These are phyloP conservation scores for Backusella tarrabulga DNA, from an alignment of 192 early-diverging fungal species.

Conservation along the genomic window DNA sequence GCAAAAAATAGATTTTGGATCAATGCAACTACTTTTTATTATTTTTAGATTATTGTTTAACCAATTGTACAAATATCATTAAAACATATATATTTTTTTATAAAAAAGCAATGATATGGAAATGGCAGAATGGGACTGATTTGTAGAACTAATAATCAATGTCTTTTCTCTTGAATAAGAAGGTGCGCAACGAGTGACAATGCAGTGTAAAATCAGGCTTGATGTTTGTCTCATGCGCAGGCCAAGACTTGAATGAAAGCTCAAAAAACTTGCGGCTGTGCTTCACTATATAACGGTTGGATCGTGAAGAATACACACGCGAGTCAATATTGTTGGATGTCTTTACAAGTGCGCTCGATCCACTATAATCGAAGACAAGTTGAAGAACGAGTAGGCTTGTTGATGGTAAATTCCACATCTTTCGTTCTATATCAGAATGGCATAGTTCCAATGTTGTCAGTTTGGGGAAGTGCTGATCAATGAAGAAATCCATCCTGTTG, in stretches of 20 bases:
- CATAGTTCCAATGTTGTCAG: neutral
- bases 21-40: neutral
- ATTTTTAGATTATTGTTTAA: neutral
- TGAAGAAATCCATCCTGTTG: too few species aligned
- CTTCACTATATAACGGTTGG: too few species aligned
- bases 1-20: constrained; percentile 4
- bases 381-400: neutral
- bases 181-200: neutral
- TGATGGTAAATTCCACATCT: neutral
- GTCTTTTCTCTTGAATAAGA: neutral
- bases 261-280: neutral
- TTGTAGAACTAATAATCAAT: neutral
- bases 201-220: neutral
- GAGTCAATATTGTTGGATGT: neutral
- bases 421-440: neutral
- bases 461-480: neutral
- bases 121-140: neutral
- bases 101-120: neutral
- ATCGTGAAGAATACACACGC: neutral
- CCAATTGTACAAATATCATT: constrained; percentile 10
- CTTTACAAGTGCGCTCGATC: neutral
- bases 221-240: neutral
- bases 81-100: neutral
- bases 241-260: neutral
- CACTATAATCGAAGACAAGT: neutral